Evolutionary conservation across 306 rosid species (phyloP).

Genomic region (Vigna mungo): DNA sequence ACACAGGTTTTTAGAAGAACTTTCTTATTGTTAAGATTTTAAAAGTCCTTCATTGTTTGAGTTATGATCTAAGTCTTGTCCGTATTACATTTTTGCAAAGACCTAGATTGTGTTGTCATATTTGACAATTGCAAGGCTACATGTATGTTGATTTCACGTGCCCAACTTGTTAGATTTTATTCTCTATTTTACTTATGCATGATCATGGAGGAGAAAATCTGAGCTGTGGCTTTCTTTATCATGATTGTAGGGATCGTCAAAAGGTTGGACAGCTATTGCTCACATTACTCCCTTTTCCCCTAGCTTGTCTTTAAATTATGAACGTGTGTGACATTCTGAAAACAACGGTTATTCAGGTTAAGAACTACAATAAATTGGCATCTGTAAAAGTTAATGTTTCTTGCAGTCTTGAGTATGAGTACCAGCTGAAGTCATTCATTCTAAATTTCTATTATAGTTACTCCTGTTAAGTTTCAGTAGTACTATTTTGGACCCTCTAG

Average conservation of each 20-base stretch:
- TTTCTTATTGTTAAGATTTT: slow-evolving; percentile 21
- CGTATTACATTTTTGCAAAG: neutral
- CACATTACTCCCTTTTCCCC: neutral
- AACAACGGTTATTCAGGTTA: slow-evolving; percentile 8
- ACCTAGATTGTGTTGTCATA: neutral
- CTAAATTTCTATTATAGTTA: slow-evolving; percentile 15
- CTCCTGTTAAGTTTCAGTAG: neutral
- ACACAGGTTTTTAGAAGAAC: neutral
- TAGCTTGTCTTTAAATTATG: neutral
- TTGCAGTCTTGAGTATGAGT: slow-evolving; percentile 9
- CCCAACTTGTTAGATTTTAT: neutral
- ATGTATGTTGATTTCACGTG: slow-evolving; percentile 1
- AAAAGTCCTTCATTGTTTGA: slow-evolving; percentile 18
- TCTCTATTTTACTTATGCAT: slow-evolving; percentile 1
- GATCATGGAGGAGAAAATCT: neutral
- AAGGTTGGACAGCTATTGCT: neutral
- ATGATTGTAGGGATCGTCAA: neutral
- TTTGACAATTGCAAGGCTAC: slow-evolving; percentile 11
- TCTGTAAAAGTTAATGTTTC: neutral
- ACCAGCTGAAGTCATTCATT: slow-evolving; percentile 14
- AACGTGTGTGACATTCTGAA: slow-evolving; percentile 10
- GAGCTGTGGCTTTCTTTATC: slow-evolving; percentile 9
- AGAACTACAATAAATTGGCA: slow-evolving; percentile 2
- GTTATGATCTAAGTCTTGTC: neutral
- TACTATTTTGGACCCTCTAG: neutral